Conservation (phyloP, 805 yeast genomes). For the Naumovozyma dairenensis region DNA sequence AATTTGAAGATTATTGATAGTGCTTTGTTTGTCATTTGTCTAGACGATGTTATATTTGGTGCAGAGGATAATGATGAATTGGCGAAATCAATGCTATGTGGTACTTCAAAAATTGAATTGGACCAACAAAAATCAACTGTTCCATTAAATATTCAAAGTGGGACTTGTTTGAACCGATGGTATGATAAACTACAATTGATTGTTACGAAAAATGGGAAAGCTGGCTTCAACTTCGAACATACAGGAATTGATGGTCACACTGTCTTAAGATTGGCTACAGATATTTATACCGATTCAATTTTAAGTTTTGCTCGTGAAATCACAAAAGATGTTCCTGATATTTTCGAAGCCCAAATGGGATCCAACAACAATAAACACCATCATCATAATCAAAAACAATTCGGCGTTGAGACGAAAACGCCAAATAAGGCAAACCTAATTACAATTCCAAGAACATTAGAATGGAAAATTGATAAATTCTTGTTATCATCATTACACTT, state of each 20-base stretch:
- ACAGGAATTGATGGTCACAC: constrained; percentile 97
- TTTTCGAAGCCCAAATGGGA: constrained; percentile 14
- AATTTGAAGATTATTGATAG: constrained; percentile 68
- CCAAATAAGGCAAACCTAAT: constrained; percentile 33
- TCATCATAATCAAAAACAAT: neutral
- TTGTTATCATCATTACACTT: constrained; percentile 71
- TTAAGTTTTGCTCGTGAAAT: constrained; percentile 77
- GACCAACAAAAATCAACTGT: constrained; percentile 10
- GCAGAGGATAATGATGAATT: constrained; percentile 49
- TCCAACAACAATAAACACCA: neutral
- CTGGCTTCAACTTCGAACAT: constrained; percentile 88
- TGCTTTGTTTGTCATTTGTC: constrained; percentile 72
- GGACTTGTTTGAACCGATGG: constrained; percentile 93
- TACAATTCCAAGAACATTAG: constrained; percentile 76
- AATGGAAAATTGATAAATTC: constrained; percentile 77
- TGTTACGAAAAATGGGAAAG: constrained; percentile 79
- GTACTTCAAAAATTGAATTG: constrained; percentile 63
- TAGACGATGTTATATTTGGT: constrained; percentile 56
- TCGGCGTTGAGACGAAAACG: neutral
- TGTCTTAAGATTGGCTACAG: constrained; percentile 76
- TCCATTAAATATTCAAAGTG: constrained; percentile 67
- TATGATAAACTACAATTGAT: constrained; percentile 86
- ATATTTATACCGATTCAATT: constrained; percentile 85
- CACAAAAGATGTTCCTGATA: constrained; percentile 43
- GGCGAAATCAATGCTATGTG: constrained; percentile 81